Percentiles rank a stretch among this genome's conserved stretches.
These are phyloP conservation scores for Dujonia santamariae DNA, from an alignment of 1,139 yeast species.

Conservation along the genomic window DNA sequence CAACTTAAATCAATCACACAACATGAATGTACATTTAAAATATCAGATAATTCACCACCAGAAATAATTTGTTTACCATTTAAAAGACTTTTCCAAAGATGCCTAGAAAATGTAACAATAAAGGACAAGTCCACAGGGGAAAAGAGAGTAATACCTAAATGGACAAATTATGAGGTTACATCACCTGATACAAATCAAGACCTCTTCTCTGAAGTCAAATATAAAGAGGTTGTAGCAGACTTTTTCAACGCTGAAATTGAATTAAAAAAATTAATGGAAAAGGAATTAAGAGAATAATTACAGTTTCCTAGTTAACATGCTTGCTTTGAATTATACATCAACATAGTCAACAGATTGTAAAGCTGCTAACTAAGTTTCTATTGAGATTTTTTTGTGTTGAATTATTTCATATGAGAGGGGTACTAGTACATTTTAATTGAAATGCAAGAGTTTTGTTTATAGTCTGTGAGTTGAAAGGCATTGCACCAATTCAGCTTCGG, in stretches of 20 bases:
- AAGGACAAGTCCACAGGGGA: constrained; percentile 20
- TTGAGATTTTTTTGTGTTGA: too few species aligned
- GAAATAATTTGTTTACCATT: constrained; percentile 54
- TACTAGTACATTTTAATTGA: too few species aligned
- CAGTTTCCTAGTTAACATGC: too few species aligned
- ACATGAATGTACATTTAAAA: constrained; percentile 46
- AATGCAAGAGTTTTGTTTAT: too few species aligned
- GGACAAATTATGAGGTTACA: constrained; percentile 48
- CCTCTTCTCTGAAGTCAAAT: constrained; percentile 21
- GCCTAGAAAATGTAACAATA: constrained; percentile 28
- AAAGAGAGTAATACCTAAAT: constrained; percentile 22
- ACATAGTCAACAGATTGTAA: too few species aligned
- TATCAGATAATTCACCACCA: constrained; percentile 27
- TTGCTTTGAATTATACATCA: too few species aligned
- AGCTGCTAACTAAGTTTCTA: too few species aligned
- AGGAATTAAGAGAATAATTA: constrained; percentile 13
- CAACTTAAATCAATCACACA: constrained; percentile 44
- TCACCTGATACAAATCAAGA: constrained; percentile 32
- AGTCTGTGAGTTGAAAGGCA: too few species aligned
- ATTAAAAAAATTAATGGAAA: constrained; percentile 30
- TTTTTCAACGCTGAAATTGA: constrained; percentile 40
- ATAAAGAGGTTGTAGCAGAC: constrained; percentile 28
- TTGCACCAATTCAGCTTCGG: too few species aligned
- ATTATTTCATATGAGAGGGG: too few species aligned
- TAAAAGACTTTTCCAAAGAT: constrained; percentile 49